Conservation (phyloP, 2,329 filamentous ascomycete genomes). For the Claviceps sp. region DNA sequence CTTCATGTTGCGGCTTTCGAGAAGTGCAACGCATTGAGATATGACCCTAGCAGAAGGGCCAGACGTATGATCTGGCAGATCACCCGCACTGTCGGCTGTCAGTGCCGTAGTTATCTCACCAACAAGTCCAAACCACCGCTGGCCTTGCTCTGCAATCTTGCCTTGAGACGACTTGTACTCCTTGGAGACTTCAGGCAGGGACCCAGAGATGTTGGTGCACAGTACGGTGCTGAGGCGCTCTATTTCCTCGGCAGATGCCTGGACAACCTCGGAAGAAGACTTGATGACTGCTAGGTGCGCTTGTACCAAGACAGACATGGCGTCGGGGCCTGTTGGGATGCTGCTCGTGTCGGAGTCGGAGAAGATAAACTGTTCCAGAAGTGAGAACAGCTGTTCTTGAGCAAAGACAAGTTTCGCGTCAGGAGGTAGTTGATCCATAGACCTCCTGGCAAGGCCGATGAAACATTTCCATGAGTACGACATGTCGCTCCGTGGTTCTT, state of each 20-base stretch:
- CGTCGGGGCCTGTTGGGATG: conserved; percentile 20
- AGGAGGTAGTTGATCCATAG: conserved; percentile 33
- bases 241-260: conserved; percentile 48
- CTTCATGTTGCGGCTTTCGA: conserved; percentile 40
- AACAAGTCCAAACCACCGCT: conserved; percentile 52
- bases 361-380: conserved; percentile 42
- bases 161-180: conserved; percentile 63
- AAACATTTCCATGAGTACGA: conserved; percentile 64
- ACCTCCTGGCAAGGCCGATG: conserved; percentile 45
- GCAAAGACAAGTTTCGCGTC: conserved; percentile 33
- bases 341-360: conserved; percentile 24
- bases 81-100: conserved; percentile 6
- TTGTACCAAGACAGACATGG: conserved; percentile 29
- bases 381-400: conserved; percentile 36
- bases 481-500: conserved; percentile 59
- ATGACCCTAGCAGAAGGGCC: conserved; percentile 18
- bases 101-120: conserved; percentile 29
- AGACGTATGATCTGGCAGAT: conserved; percentile 16
- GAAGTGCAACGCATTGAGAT: conserved; percentile 25
- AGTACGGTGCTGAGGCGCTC: conserved; percentile 44
- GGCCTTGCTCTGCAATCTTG: conserved; percentile 49
- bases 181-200: conserved; percentile 69
- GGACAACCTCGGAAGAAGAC: conserved; percentile 27
- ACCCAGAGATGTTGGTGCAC: conserved; percentile 55
- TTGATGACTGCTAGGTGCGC: conserved; percentile 32